Base-by-base conservation (phyloP, 2,329 filamentous ascomycete genomes). In the Pseudogymnoascus sp. region DNA sequence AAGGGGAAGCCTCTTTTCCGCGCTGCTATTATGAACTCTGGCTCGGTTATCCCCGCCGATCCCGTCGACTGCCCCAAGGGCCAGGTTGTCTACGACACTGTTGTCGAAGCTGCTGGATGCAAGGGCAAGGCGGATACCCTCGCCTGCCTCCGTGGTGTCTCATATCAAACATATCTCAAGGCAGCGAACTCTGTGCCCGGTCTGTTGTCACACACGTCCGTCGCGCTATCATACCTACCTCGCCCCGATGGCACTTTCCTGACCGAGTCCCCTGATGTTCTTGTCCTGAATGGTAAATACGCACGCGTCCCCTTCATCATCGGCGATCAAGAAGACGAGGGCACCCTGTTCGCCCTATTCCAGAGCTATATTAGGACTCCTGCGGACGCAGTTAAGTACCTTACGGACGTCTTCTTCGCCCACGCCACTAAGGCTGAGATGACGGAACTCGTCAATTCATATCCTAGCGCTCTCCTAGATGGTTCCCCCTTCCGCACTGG, bases 301-400 rank as follows among this genome's bases (percentile, higher is more conserved):
- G 79, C 84, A 6, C 77, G 78, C 10, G 80, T 87, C 0, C 84
- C 84, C 1, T 80, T 86, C 69, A 86, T 87, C 61, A 81, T 88
- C 39, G 88, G 89, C 41, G 82, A 90, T 69, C 87, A 91, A 72
- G 88, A 92, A 75, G 89, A 93, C 69, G 89, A 93, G 72, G 88
- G 89, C 15, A 91, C 89, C 0, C 73, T 92, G 1, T 91, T 92
- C 70, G 78, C 85, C 4, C 77, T 92, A 35, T 86, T 87, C 71
- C 87, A 89, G 65, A 70, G 73, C 33, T 39, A 26, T 17, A 75
- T 92, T 59, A 88, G 83, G 8, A 87, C 79, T 1, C 83, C 79
- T 0, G 74, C 74, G 1, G 73, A 84, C 5, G 66, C 92, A 0
- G 78, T 84, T 35, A 74, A 79, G 15, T 93, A 93, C 68, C 73